A percentile compares a stretch with the other conserved stretches of the same genome.
These are phyloP conservation scores for Acanthamoeba royreba DNA, from an alignment of 208 protist genomes.

Conservation along the genomic window DNA sequence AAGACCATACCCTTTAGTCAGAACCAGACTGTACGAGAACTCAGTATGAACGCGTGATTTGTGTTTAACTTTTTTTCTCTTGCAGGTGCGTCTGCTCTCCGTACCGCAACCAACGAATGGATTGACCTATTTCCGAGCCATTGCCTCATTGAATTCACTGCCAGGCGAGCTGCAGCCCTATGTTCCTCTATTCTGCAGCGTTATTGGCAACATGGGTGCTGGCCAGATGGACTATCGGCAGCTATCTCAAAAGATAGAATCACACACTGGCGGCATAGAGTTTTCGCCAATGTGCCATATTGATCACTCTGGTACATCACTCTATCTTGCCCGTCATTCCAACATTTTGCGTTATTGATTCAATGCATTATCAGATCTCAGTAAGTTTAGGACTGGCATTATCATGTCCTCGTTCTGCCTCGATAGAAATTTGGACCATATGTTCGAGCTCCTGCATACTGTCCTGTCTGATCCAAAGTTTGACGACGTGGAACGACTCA, in stretches of 20 bases:
- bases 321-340: not conserved
- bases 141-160: not conserved
- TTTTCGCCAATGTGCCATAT: not conserved
- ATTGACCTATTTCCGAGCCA: constrained; percentile 19
- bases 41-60: not conserved
- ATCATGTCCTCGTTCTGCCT: constrained; percentile 22
- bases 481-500: constrained; percentile 34
- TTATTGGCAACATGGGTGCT: constrained; percentile 37
- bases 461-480: not conserved
- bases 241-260: constrained; percentile 32
- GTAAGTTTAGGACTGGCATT: not conserved
- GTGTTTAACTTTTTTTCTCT: not conserved
- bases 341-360: not conserved
- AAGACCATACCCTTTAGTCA: not conserved
- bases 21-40: not conserved
- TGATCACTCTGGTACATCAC: not conserved
- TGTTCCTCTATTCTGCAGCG: constrained; percentile 28
- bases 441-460: constrained; percentile 37
- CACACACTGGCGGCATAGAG: constrained; percentile 47
- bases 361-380: not conserved
- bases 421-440: constrained; percentile 26
- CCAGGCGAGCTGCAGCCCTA: constrained; percentile 32
- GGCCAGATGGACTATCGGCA: constrained; percentile 39
- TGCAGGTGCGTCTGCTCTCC: not conserved
- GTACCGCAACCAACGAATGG: constrained; percentile 45